These are phyloP conservation scores for Penstemon barbatus DNA, from an alignment of 257 asterid species.

Conservation along the genomic window DNA sequence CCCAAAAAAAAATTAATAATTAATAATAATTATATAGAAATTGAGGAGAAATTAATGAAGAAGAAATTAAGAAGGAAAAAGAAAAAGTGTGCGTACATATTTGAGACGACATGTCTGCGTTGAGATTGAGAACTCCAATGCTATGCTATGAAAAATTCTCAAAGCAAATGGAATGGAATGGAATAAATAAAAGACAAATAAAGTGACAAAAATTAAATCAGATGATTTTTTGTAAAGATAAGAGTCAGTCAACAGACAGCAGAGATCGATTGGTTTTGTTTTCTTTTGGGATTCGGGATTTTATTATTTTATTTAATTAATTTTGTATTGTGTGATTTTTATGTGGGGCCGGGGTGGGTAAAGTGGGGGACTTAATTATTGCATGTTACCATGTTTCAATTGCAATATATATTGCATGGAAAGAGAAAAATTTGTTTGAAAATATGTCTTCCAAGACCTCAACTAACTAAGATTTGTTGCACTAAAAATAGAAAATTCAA, in stretches of 20 bases:
- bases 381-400: conserved; percentile 47
- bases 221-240: conserved; percentile 36
- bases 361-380: conserved; percentile 75
- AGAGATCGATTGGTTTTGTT: conserved; percentile 27
- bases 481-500: background rate
- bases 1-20: background rate
- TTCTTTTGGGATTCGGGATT: conserved; percentile 14
- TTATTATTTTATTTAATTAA: background rate
- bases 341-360: background rate
- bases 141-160: conserved; percentile 46
- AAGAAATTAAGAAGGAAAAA: background rate
- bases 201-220: conserved; percentile 27
- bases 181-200: conserved; percentile 22
- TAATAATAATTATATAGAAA: background rate
- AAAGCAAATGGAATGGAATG: conserved; percentile 52
- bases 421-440: conserved; percentile 27
- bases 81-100: conserved; percentile 21
- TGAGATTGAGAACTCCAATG: conserved; percentile 78
- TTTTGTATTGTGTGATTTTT: background rate
- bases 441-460: background rate
- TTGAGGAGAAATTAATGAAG: background rate
- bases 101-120: conserved; percentile 54
- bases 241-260: conserved; percentile 57
- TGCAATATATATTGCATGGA: conserved; percentile 25
- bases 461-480: background rate